These are phyloP conservation scores for Collariella sp. DNA, from an alignment of 495 filamentous ascomycete genomes.

Conservation along the genomic window DNA sequence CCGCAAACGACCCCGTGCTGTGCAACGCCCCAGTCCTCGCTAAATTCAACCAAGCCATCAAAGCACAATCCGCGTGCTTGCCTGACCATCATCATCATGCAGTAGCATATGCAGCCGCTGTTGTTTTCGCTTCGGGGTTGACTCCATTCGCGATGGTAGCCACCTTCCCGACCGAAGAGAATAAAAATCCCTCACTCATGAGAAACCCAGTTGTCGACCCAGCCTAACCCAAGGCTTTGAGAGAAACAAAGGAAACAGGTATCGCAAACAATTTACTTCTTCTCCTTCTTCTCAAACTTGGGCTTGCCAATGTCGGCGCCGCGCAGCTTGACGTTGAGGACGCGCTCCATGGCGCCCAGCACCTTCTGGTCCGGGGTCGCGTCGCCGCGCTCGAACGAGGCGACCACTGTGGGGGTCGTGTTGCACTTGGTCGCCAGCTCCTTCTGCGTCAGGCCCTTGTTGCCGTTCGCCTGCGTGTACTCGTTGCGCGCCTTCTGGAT, in stretches of 20 bases:
- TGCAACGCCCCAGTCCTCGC: slow-evolving; percentile 9
- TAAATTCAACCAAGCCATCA: slow-evolving; percentile 7
- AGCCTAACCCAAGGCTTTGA: background rate
- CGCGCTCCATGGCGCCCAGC: slow-evolving; percentile 67
- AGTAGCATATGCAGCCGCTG: background rate
- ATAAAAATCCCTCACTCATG: too few species aligned
- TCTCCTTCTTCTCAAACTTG: slow-evolving; percentile 64
- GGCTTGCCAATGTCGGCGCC: slow-evolving; percentile 68
- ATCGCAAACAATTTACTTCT: slow-evolving; percentile 23
- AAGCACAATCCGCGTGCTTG: background rate
- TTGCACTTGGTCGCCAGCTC: slow-evolving; percentile 93
- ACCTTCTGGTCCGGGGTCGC: slow-evolving; percentile 81
- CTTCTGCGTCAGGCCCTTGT: slow-evolving; percentile 84
- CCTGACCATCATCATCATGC: slow-evolving; percentile 1
- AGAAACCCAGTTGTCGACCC: too few species aligned
- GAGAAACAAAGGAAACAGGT: background rate
- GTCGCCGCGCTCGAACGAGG: slow-evolving; percentile 77
- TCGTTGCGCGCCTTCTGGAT: slow-evolving; percentile 64
- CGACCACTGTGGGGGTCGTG: slow-evolving; percentile 67
- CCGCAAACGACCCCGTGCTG: background rate
- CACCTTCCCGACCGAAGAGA: background rate
- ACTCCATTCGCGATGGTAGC: background rate
- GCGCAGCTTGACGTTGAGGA: slow-evolving; percentile 77
- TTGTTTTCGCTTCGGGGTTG: background rate
- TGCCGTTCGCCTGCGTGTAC: slow-evolving; percentile 44